Conservation (phyloP, 2,329 filamentous ascomycete species). For the Aspergillus neoniger region DNA sequence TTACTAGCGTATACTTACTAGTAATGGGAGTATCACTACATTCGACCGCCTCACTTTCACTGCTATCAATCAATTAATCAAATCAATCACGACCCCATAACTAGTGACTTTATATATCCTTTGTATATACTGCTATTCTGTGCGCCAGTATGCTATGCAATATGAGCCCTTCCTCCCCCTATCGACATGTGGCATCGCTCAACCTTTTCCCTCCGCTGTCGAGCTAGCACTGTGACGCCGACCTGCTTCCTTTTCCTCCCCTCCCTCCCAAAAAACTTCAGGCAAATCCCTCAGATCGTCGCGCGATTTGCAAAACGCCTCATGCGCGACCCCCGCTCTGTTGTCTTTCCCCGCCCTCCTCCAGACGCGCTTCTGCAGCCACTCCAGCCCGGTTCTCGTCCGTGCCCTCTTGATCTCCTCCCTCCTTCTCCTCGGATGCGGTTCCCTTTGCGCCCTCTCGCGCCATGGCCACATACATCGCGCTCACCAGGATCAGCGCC, state of each 20-base stretch:
- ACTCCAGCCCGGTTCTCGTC: conserved; percentile 8
- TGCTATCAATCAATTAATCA: neutral
- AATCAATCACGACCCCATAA: no score
- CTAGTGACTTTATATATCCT: neutral
- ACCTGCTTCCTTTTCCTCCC: neutral
- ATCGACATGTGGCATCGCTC: neutral
- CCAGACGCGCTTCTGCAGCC: neutral
- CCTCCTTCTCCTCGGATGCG: neutral
- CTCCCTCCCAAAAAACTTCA: neutral
- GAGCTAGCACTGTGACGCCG: neutral
- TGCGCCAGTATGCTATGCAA: neutral
- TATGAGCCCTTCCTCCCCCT: neutral
- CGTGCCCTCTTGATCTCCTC: conserved; percentile 7
- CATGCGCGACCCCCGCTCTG: neutral
- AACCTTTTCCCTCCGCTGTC: neutral
- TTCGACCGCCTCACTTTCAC: neutral
- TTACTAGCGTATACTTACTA: neutral
- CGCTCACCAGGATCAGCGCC: conserved; percentile 64
- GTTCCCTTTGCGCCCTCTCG: conserved; percentile 37
- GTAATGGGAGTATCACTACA: neutral
- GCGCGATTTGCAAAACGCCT: conserved; percentile 5
- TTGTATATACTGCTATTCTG: neutral
- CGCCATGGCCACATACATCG: conserved; percentile 64
- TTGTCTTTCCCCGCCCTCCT: conserved; percentile 2
- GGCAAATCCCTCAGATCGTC: conserved; percentile 16